Base-by-base conservation (phyloP, 2,329 filamentous ascomycete genomes). In the Beauveria caledonica region DNA sequence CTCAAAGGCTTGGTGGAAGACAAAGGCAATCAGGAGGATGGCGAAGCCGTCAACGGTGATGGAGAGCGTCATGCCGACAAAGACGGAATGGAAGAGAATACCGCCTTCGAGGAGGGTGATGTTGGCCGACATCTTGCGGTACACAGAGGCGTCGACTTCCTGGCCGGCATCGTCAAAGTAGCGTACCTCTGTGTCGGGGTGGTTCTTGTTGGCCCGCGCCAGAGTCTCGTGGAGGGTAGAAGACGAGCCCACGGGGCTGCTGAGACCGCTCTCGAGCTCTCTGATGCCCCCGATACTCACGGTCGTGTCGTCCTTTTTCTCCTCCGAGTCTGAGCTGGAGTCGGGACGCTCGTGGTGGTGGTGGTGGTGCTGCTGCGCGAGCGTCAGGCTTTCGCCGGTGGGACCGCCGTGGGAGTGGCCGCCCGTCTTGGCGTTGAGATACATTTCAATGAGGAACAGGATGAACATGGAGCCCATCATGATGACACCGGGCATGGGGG, bases 11-110 rank as follows among this genome's bases (percentile, higher is more conserved):
- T 88, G 87, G 68, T 89, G 87, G 76, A 90, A 89, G 36, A 86
- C 74, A 61, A 90, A 89, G 63, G 87, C 87, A 52, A 88, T 74
- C 8, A 89, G 77, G 4, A 90, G 78, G 27, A 89, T 77, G 60
- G 86, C 72, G 70, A 89, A 89, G 4, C 85, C 82, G 1, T 87
- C 84, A 1, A 83, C 82, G 21, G 86, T 86, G 64, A 90, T 86
- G 27, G 84, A 87, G 27, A 90, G 74, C 0, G 87, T 88, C 79
- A 89, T 87, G 61, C 86, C 86, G 60, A 90, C 87, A 70, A 90
- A 90, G 62, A 92, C 81, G 63, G 85, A 89, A 73, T 92, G 88
- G 70, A 92, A 92, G 11, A 92, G 77, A 64, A 92, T 92, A 63
- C 88, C 88, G 60, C 88, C 86, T 71, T 92, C 88, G 5, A 92